phyloP scores from a whole-genome alignment of 1,284 basidiomycete species.

The Irpex sp. region DNA sequence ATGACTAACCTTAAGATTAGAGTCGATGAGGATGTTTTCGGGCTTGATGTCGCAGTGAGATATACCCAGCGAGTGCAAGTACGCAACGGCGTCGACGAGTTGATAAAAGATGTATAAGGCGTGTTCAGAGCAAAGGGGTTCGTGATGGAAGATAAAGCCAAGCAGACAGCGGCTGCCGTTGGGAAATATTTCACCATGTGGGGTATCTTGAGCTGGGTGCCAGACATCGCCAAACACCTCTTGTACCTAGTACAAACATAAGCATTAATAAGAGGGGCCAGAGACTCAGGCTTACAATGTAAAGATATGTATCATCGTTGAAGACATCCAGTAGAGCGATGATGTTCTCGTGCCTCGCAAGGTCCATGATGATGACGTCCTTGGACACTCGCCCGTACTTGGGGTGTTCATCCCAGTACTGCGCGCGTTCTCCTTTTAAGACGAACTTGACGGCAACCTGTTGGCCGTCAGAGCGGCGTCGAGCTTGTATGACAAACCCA shows the following conservation, averaged over 20 bases:
- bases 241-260: not conserved
- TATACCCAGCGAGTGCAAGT: not conserved
- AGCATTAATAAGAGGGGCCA: not conserved
- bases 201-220: not conserved
- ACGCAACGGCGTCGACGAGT: not conserved
- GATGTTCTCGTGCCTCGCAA: not conserved
- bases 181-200: not conserved
- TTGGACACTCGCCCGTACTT: not conserved
- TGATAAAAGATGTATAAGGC: not conserved
- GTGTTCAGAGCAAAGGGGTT: not conserved
- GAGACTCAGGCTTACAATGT: not conserved
- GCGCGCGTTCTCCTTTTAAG: not conserved
- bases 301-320: not conserved
- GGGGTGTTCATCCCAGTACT: not conserved
- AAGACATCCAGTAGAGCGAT: not conserved
- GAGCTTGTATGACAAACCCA: not conserved
- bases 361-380: not conserved
- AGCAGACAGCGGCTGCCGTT: not conserved
- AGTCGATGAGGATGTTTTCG: not conserved
- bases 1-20: not conserved
- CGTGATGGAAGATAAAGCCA: not conserved
- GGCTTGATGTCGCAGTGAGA: not conserved
- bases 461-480: not conserved
- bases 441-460: not conserved
- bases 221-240: not conserved